These are phyloP conservation scores for Furcasterigmium sp. DNA, from an alignment of 2,329 filamentous ascomycete species.

Conservation along the genomic window DNA sequence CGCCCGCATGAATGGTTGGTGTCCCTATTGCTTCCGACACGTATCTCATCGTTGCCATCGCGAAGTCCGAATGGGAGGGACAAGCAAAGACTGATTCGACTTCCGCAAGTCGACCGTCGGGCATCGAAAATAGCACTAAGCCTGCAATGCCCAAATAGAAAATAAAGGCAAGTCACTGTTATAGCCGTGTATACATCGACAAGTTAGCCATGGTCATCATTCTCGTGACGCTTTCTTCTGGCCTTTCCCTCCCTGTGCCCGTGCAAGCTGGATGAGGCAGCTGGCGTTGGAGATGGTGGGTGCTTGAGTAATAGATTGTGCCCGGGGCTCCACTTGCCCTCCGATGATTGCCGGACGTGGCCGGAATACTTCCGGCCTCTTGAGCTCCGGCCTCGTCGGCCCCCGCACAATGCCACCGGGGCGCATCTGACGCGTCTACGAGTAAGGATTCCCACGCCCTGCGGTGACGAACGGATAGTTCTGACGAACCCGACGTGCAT, in stretches of 20 bases:
- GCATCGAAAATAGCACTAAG: too few species aligned
- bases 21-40: too few species aligned
- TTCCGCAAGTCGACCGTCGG: too few species aligned
- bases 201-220: too few species aligned
- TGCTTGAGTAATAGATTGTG: conserved; percentile 9
- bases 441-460: not conserved
- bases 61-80: too few species aligned
- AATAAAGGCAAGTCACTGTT: too few species aligned
- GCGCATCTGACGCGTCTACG: not conserved
- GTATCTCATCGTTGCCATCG: too few species aligned
- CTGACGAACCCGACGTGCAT: not conserved
- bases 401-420: not conserved
- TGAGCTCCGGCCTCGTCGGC: conserved; percentile 3
- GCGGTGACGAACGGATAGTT: not conserved
- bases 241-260: conserved; percentile 3
- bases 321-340: conserved; percentile 5
- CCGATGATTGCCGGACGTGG: conserved; percentile 11
- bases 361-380: conserved; percentile 13
- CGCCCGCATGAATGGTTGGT: too few species aligned
- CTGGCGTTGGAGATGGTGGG: conserved; percentile 3
- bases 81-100: too few species aligned
- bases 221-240: not conserved
- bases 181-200: too few species aligned
- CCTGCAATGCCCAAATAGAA: too few species aligned
- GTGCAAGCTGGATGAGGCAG: not conserved